Evolutionary conservation across 2,329 filamentous ascomycete genomes (phyloP).

Genomic region (Capronia epimyces): DNA sequence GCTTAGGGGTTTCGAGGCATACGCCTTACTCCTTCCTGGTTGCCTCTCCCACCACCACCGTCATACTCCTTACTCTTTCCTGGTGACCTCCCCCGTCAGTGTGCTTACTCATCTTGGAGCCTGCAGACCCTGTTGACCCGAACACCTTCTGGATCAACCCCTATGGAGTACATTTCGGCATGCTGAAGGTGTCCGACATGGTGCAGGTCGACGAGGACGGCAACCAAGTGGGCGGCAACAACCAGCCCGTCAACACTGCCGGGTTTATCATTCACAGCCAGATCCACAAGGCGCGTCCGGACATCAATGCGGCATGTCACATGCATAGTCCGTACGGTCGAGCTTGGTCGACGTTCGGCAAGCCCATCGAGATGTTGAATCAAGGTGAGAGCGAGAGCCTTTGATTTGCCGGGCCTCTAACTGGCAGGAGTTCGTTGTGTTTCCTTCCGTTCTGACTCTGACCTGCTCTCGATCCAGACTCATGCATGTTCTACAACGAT

Average conservation of each 20-base stretch:
- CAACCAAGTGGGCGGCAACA: slow-evolving; percentile 57
- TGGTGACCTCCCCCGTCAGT: no score
- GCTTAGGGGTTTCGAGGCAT: background rate
- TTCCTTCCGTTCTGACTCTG: background rate
- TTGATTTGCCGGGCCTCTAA: no score
- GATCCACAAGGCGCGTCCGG: slow-evolving; percentile 52
- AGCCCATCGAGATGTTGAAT: slow-evolving; percentile 42
- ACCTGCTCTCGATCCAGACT: slow-evolving; percentile 28
- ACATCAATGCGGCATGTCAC: slow-evolving; percentile 52
- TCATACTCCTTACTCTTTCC: no score
- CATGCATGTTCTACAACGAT: slow-evolving; percentile 46
- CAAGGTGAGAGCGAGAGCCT: no score
- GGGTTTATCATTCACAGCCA: slow-evolving; percentile 50
- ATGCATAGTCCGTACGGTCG: slow-evolving; percentile 51
- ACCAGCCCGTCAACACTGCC: slow-evolving; percentile 44
- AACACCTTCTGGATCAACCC: slow-evolving; percentile 63
- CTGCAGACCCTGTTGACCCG: slow-evolving; percentile 55
- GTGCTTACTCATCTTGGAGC: no score
- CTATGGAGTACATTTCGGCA: slow-evolving; percentile 57
- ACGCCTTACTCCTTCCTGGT: background rate
- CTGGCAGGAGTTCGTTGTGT: no score
- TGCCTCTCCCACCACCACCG: no score
- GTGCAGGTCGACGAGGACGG: slow-evolving; percentile 60
- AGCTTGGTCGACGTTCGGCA: slow-evolving; percentile 40
- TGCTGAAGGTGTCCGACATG: slow-evolving; percentile 61